Base-by-base conservation (phyloP, 305 asterid species). In the Solanum chacoense region DNA sequence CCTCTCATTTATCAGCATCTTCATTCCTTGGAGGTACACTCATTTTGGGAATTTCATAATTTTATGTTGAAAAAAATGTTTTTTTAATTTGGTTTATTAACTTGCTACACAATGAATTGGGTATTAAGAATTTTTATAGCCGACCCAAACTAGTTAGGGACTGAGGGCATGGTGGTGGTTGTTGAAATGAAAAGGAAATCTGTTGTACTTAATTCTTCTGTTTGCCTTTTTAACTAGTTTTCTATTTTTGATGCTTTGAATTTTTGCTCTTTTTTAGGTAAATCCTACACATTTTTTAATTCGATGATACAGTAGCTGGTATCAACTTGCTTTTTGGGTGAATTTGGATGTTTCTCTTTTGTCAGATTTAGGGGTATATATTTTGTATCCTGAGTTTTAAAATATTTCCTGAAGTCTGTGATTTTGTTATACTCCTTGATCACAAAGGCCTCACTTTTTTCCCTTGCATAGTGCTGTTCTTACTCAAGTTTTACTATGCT, bases 1-100 rank as follows among this genome's bases (percentile, higher is more conserved):
- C 92, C 96, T 74, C 92, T 94, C 38, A 91, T 96, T 10, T 94
- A 93, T 90, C 95, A 75, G 34, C 93, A 96, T 92, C 93, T 95
- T 22, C 98, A 91, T 75, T 91, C 91, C 40, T 37, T 94, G 88
- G 98, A 95, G 98, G 99, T 94, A 90, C 87, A 13, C 5, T 71
- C 78, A 6, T 80, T 80, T 80, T 28, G 9, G 9, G 12, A 14
- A 8, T 12, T 29, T 87, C 31, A 7, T 28, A 45, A 9, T 72
- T 80, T 74, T 36, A 18, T 76, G 87, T 50, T 74, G 72, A 76
- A 75, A 20, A 34, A 34, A 34, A n/a, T 6, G 24, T 29, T 20
- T 35, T 1, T 77, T 77, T 72, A 55, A 55, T 75, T 40, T 35
- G 88, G 72, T 18, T 35, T 40, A 67, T 22, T 36, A 69, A 38